Conservation (phyloP, 1,284 basidiomycete genomes). For the Rhodotorula sp. region DNA sequence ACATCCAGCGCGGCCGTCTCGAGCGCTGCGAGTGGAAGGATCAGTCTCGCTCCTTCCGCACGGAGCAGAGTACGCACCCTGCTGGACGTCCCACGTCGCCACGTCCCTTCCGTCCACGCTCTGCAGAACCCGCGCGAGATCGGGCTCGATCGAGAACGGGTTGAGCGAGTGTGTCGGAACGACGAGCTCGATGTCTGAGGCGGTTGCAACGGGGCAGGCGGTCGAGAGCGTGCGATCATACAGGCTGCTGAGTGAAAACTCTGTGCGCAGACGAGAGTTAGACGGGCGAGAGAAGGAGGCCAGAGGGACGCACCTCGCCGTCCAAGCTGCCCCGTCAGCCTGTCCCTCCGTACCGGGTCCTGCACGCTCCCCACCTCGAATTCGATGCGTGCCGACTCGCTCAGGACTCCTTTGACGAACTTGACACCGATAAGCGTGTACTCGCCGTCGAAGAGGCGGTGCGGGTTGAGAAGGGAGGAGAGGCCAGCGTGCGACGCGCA, state of each 20-base stretch:
- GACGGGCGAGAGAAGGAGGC: background rate
- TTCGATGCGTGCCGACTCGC: conserved; percentile 63
- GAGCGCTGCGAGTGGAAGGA: conserved; percentile 10
- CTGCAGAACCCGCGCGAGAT: background rate
- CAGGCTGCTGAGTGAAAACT: conserved; percentile 74
- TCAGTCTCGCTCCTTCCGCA: background rate
- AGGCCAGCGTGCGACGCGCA: conserved; percentile 90
- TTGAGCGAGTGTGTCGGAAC: conserved; percentile 32
- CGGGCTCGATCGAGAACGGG: conserved; percentile 34
- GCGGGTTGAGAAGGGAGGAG: conserved; percentile 80
- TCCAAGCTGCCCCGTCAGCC: conserved; percentile 50
- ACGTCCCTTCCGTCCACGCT: conserved; percentile 3
- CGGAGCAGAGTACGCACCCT: conserved; percentile 1
- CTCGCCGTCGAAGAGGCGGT: conserved; percentile 79
- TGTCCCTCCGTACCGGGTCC: conserved; percentile 67
- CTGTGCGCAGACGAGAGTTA: conserved; percentile 51
- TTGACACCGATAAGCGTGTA: conserved; percentile 85
- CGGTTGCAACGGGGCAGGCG: conserved; percentile 60
- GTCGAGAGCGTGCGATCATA: conserved; percentile 68
- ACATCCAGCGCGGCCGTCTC: conserved; percentile 40
- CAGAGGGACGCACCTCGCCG: conserved; percentile 59
- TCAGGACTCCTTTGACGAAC: conserved; percentile 37
- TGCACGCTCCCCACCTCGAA: conserved; percentile 80
- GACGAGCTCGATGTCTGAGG: conserved; percentile 52
- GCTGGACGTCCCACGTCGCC: conserved; percentile 27